These are phyloP conservation scores for Dactylis glomerata DNA, from an alignment of 176 grass and related monocot species.

Conservation along the genomic window DNA sequence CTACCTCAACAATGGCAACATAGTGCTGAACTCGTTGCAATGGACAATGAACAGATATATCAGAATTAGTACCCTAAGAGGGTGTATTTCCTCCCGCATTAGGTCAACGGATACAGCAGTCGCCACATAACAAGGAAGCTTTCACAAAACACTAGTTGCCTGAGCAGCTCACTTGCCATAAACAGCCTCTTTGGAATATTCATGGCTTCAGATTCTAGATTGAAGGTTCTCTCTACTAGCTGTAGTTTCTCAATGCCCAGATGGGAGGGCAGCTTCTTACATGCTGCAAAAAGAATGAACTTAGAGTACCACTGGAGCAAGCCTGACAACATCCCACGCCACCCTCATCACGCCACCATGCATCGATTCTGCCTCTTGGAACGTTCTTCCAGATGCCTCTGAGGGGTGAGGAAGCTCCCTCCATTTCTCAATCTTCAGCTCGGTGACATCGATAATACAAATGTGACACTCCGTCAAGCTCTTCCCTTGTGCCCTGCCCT, in stretches of 20 bases:
- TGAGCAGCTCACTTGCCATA: background rate
- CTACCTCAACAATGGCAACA: background rate
- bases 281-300: background rate
- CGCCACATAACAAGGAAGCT: background rate
- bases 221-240: background rate
- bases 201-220: background rate
- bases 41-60: background rate
- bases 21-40: background rate
- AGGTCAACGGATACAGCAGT: slow-evolving; percentile 1
- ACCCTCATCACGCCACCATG: slow-evolving; percentile 68
- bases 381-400: slow-evolving; percentile 42
- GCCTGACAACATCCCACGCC: slow-evolving; percentile 56
- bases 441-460: slow-evolving; percentile 55
- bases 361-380: slow-evolving; percentile 51
- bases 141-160: slow-evolving; percentile 1
- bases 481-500: slow-evolving; percentile 50
- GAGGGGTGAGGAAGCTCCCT: slow-evolving; percentile 75
- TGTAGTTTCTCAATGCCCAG: background rate
- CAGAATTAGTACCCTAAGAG: slow-evolving; percentile 2
- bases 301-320: slow-evolving; percentile 23
- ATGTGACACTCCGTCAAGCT: slow-evolving; percentile 26
- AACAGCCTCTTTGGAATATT: background rate
- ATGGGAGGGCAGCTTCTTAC: background rate
- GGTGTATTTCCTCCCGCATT: background rate
- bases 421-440: slow-evolving; percentile 73